These are phyloP conservation scores for Verticillium alfalfae DNA, from an alignment of 2,329 filamentous ascomycete species.

Conservation along the genomic window DNA sequence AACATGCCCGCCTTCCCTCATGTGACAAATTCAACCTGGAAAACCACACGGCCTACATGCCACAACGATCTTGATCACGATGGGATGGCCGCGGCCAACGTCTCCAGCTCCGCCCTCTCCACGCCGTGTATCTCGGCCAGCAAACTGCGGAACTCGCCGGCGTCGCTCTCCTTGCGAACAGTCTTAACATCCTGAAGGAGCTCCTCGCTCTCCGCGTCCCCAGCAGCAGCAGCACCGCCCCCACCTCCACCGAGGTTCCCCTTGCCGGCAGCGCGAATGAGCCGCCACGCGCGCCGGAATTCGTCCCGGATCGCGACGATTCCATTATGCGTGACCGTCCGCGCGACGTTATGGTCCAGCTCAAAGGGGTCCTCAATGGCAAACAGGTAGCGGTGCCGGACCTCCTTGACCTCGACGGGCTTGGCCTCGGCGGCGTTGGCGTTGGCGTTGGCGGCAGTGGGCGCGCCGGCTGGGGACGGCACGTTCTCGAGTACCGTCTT, in stretches of 20 bases:
- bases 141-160: constrained; percentile 26
- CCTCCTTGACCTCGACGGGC: constrained; percentile 52
- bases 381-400: constrained; percentile 76
- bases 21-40: no score
- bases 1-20: no score
- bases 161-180: constrained; percentile 24
- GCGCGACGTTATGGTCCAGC: constrained; percentile 78
- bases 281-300: constrained; percentile 72
- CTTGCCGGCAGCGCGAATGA: constrained; percentile 53
- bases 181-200: constrained; percentile 46
- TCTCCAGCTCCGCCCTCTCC: constrained; percentile 2
- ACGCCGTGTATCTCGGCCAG: constrained; percentile 34
- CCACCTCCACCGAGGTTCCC: constrained; percentile 4
- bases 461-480: not conserved
- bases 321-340: constrained; percentile 78
- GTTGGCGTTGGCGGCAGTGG: not conserved
- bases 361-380: constrained; percentile 93
- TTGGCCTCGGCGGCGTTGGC: not conserved
- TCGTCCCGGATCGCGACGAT: constrained; percentile 80
- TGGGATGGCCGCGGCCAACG: not conserved
- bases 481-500: constrained; percentile 47
- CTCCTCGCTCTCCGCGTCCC: constrained; percentile 18
- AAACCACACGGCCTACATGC: not conserved
- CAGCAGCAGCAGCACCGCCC: no score
- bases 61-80: not conserved